Evolutionary conservation across 345 rosid genomes (phyloP).

Genomic region (Cochlearia excelsa): DNA sequence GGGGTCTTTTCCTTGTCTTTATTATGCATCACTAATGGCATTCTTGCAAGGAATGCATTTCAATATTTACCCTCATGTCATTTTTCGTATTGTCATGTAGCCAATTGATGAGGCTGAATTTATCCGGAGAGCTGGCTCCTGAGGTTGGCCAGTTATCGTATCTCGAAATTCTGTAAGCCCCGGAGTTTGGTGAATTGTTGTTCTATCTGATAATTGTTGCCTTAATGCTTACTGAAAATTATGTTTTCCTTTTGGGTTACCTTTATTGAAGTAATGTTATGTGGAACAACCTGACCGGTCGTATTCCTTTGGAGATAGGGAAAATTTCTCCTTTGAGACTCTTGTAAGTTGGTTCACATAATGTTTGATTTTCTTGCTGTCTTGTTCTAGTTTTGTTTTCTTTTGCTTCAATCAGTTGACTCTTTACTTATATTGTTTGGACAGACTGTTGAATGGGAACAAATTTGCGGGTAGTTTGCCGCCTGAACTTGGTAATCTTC

Average conservation of each 20-base stretch:
- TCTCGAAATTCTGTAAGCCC: conserved; percentile 64
- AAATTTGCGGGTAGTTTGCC: conserved; percentile 68
- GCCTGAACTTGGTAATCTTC: conserved; percentile 65
- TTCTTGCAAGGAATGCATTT: conserved; percentile 8
- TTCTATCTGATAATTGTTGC: conserved; percentile 6
- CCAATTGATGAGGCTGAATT: conserved; percentile 62
- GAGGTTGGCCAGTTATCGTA: conserved; percentile 61
- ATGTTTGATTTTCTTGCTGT: conserved; percentile 3
- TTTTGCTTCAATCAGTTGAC: not conserved
- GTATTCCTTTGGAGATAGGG: conserved; percentile 87
- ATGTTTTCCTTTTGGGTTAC: not conserved
- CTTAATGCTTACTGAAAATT: conserved; percentile 8
- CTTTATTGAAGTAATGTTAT: conserved; percentile 62
- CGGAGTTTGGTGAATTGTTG: not conserved
- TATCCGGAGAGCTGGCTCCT: conserved; percentile 73
- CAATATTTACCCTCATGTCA: conserved; percentile 1
- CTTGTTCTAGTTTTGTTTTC: conserved; percentile 3
- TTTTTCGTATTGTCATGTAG: conserved; percentile 42
- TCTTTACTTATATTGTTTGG: conserved; percentile 22
- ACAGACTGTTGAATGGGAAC: conserved; percentile 91
- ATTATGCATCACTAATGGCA: not conserved
- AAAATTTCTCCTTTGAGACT: conserved; percentile 51
- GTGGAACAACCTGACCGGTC: conserved; percentile 81
- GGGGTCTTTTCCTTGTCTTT: conserved; percentile 7
- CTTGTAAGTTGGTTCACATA: conserved; percentile 53